Percentiles rank a stretch among this genome's conserved stretches.
These are phyloP conservation scores for Parasitella parasitica DNA, from an alignment of 371 early-diverging fungal species.

Conservation along the genomic window DNA sequence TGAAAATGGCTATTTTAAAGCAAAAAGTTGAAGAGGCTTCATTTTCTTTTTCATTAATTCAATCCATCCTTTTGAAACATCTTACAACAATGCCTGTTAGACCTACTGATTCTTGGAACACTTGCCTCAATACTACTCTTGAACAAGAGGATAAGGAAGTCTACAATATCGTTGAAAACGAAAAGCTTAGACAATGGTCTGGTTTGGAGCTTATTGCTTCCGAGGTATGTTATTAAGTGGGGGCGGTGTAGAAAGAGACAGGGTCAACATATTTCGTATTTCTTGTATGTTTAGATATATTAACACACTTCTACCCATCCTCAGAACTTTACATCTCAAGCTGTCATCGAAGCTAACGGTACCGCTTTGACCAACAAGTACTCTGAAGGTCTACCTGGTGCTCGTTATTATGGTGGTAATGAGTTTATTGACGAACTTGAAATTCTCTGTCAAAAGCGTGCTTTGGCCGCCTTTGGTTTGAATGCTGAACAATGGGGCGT, in stretches of 20 bases:
- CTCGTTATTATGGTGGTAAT: slow-evolving; percentile 96
- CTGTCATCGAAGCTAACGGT: slow-evolving; percentile 97
- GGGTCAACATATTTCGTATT: too few relatives aligned
- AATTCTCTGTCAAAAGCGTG: slow-evolving; percentile 93
- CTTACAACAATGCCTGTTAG: slow-evolving; percentile 39
- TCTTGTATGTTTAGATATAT: background rate
- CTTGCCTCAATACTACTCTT: slow-evolving; percentile 74
- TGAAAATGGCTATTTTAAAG: slow-evolving; percentile 11
- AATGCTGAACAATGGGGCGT: slow-evolving; percentile 98
- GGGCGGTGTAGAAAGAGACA: too few relatives aligned
- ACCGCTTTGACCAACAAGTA: slow-evolving; percentile 99
- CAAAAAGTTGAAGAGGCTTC: background rate
- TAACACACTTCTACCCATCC: background rate
- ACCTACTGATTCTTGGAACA: slow-evolving; percentile 60
- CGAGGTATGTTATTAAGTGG: slow-evolving; percentile 86
- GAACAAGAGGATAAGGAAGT: slow-evolving; percentile 92
- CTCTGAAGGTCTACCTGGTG: slow-evolving; percentile 98
- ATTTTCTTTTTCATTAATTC: slow-evolving; percentile 11
- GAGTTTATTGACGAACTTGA: slow-evolving; percentile 98
- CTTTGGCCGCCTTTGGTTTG: slow-evolving; percentile 91
- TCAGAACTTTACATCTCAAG: slow-evolving; percentile 97
- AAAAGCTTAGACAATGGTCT: slow-evolving; percentile 97
- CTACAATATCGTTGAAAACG: slow-evolving; percentile 89
- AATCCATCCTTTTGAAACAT: background rate
- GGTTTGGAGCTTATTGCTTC: slow-evolving; percentile 98